Conservation (phyloP, 192 early-diverging fungal species). For the Diversispora epigaea region DNA sequence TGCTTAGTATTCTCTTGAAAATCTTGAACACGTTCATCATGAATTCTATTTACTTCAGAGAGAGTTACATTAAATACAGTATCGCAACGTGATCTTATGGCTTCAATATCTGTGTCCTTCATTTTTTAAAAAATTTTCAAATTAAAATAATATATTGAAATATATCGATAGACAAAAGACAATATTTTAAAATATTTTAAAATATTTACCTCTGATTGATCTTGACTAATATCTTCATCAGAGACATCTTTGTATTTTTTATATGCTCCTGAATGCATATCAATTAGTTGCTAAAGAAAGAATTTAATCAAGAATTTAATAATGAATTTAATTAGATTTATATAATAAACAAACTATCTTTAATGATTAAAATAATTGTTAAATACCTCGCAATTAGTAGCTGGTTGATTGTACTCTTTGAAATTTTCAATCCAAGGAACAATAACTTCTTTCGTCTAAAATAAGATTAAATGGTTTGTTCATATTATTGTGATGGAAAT, state of each 20-base stretch:
- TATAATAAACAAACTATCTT: background rate
- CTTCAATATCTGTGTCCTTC: constrained; percentile 43
- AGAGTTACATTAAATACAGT: constrained; percentile 49
- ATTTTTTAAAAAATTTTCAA: background rate
- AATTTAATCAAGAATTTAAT: background rate
- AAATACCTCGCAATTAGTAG: constrained; percentile 34
- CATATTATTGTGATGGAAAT: background rate
- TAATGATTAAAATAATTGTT: background rate
- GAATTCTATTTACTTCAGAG: constrained; percentile 45
- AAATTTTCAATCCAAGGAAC: constrained; percentile 40
- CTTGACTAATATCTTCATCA: constrained; percentile 39
- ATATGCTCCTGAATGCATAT: constrained; percentile 45
- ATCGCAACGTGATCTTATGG: constrained; percentile 46
- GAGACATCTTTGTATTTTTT: constrained; percentile 44
- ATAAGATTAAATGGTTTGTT: background rate
- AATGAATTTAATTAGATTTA: too few relatives aligned
- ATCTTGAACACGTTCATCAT: constrained; percentile 47
- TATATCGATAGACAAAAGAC: background rate
- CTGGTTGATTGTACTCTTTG: constrained; percentile 39
- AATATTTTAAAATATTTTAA: too few relatives aligned
- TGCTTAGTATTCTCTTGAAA: constrained; percentile 42
- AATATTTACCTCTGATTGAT: background rate
- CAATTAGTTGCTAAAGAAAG: constrained; percentile 34
- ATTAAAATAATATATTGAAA: constrained; percentile 4
- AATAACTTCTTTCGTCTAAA: constrained; percentile 35